These are phyloP conservation scores for Paracoccidioides brasiliensis DNA, from an alignment of 2,329 filamentous ascomycete genomes.

Conservation along the genomic window DNA sequence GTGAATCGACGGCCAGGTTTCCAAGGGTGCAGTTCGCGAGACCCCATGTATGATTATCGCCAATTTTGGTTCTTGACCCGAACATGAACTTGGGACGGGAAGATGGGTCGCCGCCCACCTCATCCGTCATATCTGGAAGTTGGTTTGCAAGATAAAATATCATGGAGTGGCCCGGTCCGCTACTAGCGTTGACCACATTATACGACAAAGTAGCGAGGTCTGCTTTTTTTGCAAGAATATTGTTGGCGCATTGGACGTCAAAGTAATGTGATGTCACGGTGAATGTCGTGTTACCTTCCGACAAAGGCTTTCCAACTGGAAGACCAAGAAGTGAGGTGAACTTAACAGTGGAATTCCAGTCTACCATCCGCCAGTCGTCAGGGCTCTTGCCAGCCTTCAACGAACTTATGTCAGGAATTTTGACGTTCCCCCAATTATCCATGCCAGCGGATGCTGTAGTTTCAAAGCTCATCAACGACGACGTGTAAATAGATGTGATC, in stretches of 20 bases:
- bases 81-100: neutral
- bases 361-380: neutral
- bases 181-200: neutral
- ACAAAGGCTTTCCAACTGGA: neutral
- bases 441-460: neutral
- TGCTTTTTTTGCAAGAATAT: neutral
- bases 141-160: neutral
- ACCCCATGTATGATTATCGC: neutral
- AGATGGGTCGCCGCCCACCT: neutral
- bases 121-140: neutral
- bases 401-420: neutral
- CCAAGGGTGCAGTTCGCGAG: neutral
- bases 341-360: neutral
- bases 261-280: slow-evolving; percentile 1
- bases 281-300: neutral
- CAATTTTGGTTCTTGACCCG: neutral
- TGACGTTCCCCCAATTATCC: neutral
- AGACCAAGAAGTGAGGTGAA: neutral
- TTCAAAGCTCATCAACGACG: neutral
- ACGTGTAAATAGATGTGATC: neutral
- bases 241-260: neutral
- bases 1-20: slow-evolving; percentile 1
- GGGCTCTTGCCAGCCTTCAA: neutral
- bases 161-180: neutral
- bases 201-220: neutral